These are phyloP conservation scores for Linum trigynum DNA, from an alignment of 345 rosid genomes.

Conservation along the genomic window DNA sequence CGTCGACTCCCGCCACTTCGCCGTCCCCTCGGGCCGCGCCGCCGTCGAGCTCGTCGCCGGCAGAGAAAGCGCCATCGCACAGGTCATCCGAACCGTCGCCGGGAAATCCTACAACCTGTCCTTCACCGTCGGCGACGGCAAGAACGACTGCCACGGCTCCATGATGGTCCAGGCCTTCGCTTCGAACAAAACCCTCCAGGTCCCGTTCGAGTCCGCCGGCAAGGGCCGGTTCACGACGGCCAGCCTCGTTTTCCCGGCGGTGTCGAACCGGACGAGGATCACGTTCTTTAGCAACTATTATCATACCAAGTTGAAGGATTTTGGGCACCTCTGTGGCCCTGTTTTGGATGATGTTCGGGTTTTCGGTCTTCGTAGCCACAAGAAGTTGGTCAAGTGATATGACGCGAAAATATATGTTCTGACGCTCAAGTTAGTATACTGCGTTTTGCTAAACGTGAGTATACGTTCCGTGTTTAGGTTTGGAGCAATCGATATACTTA, in stretches of 20 bases:
- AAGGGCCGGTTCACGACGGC: constrained; percentile 47
- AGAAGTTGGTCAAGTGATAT: too few species aligned
- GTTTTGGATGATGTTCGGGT: constrained; percentile 58
- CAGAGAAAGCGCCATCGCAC: constrained; percentile 65
- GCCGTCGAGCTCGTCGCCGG: constrained; percentile 70
- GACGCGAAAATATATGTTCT: too few species aligned
- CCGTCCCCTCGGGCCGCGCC: constrained; percentile 43
- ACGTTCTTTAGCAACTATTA: constrained; percentile 61
- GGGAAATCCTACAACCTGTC: constrained; percentile 45
- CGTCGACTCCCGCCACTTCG: constrained; percentile 46
- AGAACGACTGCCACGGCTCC: constrained; percentile 48
- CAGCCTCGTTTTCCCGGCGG: constrained; percentile 43
- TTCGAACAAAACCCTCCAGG: constrained; percentile 29
- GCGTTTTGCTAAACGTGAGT: too few species aligned
- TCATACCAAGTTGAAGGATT: constrained; percentile 47
- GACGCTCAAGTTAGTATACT: too few species aligned
- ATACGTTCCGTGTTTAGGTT: too few species aligned
- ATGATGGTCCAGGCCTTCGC: constrained; percentile 63
- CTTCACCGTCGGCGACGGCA: constrained; percentile 51
- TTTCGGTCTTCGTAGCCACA: constrained; percentile 21
- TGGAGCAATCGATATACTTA: too few species aligned
- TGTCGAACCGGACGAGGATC: constrained; percentile 38
- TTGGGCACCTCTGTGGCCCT: constrained; percentile 75
- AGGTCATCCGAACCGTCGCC: constrained; percentile 33
- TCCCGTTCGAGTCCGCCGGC: constrained; percentile 49